phyloP scores from a whole-genome alignment of 139 green algal species.

The Chlorella sorokiniana region DNA sequence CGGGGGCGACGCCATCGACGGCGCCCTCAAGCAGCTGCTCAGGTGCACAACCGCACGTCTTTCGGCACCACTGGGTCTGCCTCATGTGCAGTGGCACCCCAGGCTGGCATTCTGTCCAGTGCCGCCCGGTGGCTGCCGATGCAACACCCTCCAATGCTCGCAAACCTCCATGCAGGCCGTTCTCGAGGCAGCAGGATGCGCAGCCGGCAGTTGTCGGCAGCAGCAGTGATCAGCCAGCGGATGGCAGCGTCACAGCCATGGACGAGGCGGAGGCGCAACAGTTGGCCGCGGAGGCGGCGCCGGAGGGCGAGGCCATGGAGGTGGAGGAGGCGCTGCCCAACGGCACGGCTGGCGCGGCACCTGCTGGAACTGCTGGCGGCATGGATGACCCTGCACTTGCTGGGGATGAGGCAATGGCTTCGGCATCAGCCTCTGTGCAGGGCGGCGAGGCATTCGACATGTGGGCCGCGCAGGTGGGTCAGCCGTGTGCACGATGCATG shows the following conservation, averaged over 20 bases:
- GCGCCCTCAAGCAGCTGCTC: background rate
- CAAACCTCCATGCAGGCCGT: no score
- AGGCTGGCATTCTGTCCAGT: no score
- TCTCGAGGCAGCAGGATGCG: no score
- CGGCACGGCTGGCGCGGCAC: background rate
- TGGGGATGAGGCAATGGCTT: background rate
- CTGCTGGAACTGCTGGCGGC: background rate
- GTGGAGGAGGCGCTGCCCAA: background rate
- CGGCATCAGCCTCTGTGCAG: background rate
- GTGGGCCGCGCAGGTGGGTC: conserved; percentile 22
- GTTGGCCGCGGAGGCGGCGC: background rate
- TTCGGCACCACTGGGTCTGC: no score
- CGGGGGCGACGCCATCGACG: background rate
- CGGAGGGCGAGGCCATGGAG: background rate
- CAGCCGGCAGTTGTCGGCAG: no score
- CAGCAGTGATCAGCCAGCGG: no score
- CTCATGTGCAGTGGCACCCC: no score
- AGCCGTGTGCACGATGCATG: background rate
- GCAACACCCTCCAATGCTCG: no score
- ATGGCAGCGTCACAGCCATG: no score
- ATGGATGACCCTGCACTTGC: background rate
- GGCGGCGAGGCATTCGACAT: conserved; percentile 21
- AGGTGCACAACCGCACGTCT: no score
- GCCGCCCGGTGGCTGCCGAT: background rate
- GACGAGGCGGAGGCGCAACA: background rate